phyloP scores from a whole-genome alignment of 2,329 filamentous ascomycete species.

The Aspergillus luchuensis region DNA sequence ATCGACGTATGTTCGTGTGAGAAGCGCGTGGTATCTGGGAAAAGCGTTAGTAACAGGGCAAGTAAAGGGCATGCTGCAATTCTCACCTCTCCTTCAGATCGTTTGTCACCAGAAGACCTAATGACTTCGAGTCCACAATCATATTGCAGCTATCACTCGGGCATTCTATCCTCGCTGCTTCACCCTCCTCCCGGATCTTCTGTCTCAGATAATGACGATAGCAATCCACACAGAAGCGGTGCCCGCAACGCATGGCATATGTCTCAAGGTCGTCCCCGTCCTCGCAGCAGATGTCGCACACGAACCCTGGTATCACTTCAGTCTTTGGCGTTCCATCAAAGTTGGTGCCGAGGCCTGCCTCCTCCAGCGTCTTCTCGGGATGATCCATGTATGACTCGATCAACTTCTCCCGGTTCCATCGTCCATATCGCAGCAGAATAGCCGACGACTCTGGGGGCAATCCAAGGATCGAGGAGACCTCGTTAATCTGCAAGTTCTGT shows the following conservation, averaged over 20 bases:
- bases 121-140: slow-evolving; percentile 85
- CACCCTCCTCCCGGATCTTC: slow-evolving; percentile 94
- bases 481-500: slow-evolving; percentile 81
- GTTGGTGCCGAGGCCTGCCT: slow-evolving; percentile 74
- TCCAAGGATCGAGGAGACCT: slow-evolving; percentile 88
- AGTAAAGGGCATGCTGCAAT: not conserved
- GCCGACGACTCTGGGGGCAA: slow-evolving; percentile 86
- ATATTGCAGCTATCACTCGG: slow-evolving; percentile 83
- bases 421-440: slow-evolving; percentile 82
- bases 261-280: slow-evolving; percentile 75
- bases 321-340: slow-evolving; percentile 66
- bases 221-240: slow-evolving; percentile 90
- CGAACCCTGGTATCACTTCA: slow-evolving; percentile 72
- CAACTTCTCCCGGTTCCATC: slow-evolving; percentile 95
- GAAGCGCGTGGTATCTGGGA: slow-evolving; percentile 75
- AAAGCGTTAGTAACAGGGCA: slow-evolving; percentile 17
- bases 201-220: slow-evolving; percentile 88
- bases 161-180: slow-evolving; percentile 92
- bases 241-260: slow-evolving; percentile 93
- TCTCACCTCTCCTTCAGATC: slow-evolving; percentile 59
- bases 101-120: slow-evolving; percentile 70
- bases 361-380: slow-evolving; percentile 75
- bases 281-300: slow-evolving; percentile 95
- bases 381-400: slow-evolving; percentile 97
- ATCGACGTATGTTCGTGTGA: slow-evolving; percentile 94